Evolutionary conservation across 2,329 filamentous ascomycete genomes (phyloP), one percentile per base, ranked within the genome.

Genomic region (Cercospora sesami): DNA sequence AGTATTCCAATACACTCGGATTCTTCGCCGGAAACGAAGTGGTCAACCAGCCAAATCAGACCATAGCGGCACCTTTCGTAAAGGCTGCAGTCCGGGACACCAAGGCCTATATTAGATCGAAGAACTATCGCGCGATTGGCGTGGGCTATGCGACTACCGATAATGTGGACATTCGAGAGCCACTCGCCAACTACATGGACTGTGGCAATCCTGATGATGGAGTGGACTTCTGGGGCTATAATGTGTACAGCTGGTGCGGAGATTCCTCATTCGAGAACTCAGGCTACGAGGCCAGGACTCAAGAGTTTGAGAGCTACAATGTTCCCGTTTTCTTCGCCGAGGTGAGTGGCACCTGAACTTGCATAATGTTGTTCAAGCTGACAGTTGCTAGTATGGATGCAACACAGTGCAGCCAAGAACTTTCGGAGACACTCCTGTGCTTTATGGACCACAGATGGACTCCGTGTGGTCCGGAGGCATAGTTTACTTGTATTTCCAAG

Each of bases 21-120:
- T 99, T 98, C 89, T 98, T 99, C 80, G 94, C 94, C 74, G 95
- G 95, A 79, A 99, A 99, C 83, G 95, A 99, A 83, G 94, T 99
- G 70, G 90, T 93, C 74, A 96, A 97, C 85, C 87, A 89, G 77
- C 85, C 85, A 74, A 94, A 90, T 86, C 97, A 96, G 87, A 97
- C 94, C 61, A 83, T 86, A 69, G 92, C 94, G 60, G 94, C 92
- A 69, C 93, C 94, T 73, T 98, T 91, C 80, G 95, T 98, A 82
- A 98, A 98, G 87, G 95, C 94, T 69, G 94, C 95, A 71, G 93
- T 97, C 72, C 93, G 95, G 78, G 95, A 99, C 81, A 93, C 88
- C 83, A 98, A 98, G 89, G 84, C 88, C 68, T 95, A 98, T 84
- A 96, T 98, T 85, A 91, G 90, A 84, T 77, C 83, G 70, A 90